Conservation (phyloP, 495 filamentous ascomycete species). For the Staphylotrichum tortipilum region DNA sequence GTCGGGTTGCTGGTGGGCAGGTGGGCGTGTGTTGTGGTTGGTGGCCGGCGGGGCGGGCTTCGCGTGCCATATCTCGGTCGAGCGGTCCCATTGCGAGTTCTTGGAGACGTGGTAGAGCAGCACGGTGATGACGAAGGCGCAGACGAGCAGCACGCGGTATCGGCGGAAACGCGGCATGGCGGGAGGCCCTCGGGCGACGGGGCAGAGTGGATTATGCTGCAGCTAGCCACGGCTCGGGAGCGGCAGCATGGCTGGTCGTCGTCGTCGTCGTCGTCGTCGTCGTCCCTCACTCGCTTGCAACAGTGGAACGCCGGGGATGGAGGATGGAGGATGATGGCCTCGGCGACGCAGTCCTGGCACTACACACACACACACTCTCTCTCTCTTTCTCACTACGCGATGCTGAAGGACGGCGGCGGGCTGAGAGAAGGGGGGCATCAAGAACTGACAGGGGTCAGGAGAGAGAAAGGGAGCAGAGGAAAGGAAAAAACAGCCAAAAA, state of each 20-base stretch:
- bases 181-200: not conserved
- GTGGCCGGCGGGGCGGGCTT: not conserved
- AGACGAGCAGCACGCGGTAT: conserved; percentile 65
- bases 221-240: not conserved
- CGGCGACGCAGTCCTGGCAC: too few relatives aligned
- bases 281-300: too few relatives aligned
- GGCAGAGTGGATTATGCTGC: not conserved
- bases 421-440: too few relatives aligned
- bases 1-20: conserved; percentile 4
- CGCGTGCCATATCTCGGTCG: conserved; percentile 19
- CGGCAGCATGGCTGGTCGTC: too few relatives aligned
- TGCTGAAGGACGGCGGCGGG: too few relatives aligned
- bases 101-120: conserved; percentile 56
- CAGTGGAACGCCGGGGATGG: too few relatives aligned
- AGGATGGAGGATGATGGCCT: too few relatives aligned
- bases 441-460: not conserved
- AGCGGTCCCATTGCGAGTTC: conserved; percentile 40
- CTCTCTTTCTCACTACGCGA: too few relatives aligned
- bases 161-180: conserved; percentile 68
- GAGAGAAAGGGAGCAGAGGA: not conserved
- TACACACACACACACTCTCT: too few relatives aligned
- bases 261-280: too few relatives aligned
- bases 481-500: not conserved
- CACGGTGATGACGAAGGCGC: conserved; percentile 56
- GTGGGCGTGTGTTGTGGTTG: too few relatives aligned